Evolutionary conservation across 148 eudicot genomes (phyloP).

Genomic region (Dysphania ambrosioides): DNA sequence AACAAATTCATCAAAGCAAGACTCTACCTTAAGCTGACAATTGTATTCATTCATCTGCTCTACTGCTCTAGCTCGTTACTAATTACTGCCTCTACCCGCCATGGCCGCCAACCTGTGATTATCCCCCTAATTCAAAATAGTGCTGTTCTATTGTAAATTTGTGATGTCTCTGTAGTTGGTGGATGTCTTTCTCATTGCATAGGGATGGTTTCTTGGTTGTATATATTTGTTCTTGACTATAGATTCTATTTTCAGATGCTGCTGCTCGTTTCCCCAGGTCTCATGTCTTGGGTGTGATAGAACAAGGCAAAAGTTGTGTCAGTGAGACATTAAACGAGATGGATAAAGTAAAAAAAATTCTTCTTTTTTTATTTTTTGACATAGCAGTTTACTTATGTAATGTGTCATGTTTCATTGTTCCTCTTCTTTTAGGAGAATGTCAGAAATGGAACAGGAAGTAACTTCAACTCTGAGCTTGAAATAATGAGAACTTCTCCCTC

Average conservation of each 20-base stretch:
- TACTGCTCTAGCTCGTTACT: background rate
- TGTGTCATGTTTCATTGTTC: conserved; percentile 1
- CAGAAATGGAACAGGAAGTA: conserved; percentile 9
- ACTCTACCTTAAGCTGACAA: background rate
- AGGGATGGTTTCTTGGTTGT: background rate
- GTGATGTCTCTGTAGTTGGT: background rate
- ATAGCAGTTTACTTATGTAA: background rate
- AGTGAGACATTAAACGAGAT: conserved; percentile 16
- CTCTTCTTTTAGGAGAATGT: conserved; percentile 32
- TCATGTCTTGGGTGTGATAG: conserved; percentile 5
- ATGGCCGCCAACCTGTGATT: too few relatives aligned
- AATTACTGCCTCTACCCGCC: too few relatives aligned
- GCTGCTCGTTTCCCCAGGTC: conserved; percentile 22
- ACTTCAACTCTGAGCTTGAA: conserved; percentile 17
- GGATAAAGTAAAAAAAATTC: conserved; percentile 37
- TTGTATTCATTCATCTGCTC: background rate
- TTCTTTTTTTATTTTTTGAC: background rate
- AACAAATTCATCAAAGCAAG: background rate
- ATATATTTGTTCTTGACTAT: background rate
- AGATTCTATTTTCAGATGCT: conserved; percentile 22
- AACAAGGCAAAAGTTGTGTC: conserved; percentile 22
- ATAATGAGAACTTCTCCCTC: conserved; percentile 14
- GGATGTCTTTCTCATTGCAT: background rate
- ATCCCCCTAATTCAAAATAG: background rate
- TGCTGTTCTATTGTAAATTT: background rate